Percentiles rank a stretch among this genome's conserved stretches.
phyloP scores from a whole-genome alignment of 2,329 filamentous ascomycete species.

The Hymenoscyphus fructigenus region DNA sequence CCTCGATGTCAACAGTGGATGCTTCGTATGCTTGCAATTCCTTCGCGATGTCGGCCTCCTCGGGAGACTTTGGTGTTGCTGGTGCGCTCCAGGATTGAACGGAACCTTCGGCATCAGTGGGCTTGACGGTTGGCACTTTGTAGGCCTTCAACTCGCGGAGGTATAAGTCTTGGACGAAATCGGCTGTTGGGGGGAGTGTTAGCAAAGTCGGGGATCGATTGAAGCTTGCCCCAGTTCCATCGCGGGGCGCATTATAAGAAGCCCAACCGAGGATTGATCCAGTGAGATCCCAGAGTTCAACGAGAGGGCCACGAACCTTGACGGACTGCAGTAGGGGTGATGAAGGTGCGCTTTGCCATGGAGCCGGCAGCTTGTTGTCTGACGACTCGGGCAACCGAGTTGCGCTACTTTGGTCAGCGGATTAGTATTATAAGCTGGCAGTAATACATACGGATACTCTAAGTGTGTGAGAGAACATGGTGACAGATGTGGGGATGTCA shows the following conservation, averaged over 20 bases:
- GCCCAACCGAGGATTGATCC: not conserved
- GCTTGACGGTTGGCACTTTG: constrained; percentile 82
- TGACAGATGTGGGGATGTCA: constrained; percentile 33
- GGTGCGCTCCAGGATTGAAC: constrained; percentile 85
- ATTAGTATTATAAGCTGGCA: constrained; percentile 20
- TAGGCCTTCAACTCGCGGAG: constrained; percentile 93
- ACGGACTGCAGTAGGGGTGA: constrained; percentile 37
- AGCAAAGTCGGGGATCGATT: constrained; percentile 17
- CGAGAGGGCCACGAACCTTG: constrained; percentile 32
- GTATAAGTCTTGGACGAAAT: constrained; percentile 97
- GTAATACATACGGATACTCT: constrained; percentile 36
- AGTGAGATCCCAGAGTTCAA: not conserved
- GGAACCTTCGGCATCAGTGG: constrained; percentile 82
- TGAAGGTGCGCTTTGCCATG: constrained; percentile 36
- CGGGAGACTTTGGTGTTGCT: constrained; percentile 80
- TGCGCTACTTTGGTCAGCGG: constrained; percentile 36
- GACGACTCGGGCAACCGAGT: constrained; percentile 37
- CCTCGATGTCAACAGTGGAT: constrained; percentile 93
- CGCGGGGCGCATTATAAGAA: not conserved
- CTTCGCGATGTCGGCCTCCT: constrained; percentile 89
- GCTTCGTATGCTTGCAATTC: constrained; percentile 93
- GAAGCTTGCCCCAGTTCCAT: not conserved
- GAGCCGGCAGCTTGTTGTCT: constrained; percentile 34
- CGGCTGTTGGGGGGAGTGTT: constrained; percentile 58
- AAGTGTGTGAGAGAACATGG: constrained; percentile 38